Percentiles rank a stretch among this genome's conserved stretches.
Evolutionary conservation across 2,329 filamentous ascomycete species (phyloP).

Genomic region (Xylaria hypoxylon): DNA sequence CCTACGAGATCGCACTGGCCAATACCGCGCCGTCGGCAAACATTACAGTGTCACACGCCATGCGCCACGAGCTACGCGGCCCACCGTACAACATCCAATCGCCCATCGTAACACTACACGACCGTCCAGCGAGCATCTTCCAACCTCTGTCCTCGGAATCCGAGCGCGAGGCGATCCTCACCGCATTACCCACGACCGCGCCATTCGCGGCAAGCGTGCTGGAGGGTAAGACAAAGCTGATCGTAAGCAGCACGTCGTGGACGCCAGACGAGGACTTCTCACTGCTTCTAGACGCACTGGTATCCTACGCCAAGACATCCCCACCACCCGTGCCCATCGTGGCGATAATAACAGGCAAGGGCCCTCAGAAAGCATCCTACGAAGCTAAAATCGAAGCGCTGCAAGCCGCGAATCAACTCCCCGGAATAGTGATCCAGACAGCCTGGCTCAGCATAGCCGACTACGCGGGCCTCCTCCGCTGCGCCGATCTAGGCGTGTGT

Average conservation of each 20-base stretch:
- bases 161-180: constrained; percentile 70
- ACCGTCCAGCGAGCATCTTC: constrained; percentile 86
- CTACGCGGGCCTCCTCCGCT: constrained; percentile 85
- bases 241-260: constrained; percentile 97
- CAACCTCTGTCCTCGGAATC: constrained; percentile 69
- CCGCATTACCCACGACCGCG: constrained; percentile 72
- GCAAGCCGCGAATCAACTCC: constrained; percentile 70
- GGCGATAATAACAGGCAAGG: constrained; percentile 94
- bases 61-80: constrained; percentile 77
- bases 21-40: constrained; percentile 76
- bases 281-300: constrained; percentile 84
- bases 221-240: constrained; percentile 69
- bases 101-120: constrained; percentile 80
- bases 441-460: constrained; percentile 87
- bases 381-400: constrained; percentile 72
- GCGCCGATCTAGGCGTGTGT: constrained; percentile 89
- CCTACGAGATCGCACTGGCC: constrained; percentile 81
- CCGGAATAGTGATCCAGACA: constrained; percentile 78
- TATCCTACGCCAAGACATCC: constrained; percentile 69
- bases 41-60: constrained; percentile 89
- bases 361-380: constrained; percentile 84
- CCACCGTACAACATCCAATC: constrained; percentile 73
- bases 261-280: constrained; percentile 96
- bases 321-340: constrained; percentile 70
- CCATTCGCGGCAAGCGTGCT: constrained; percentile 69